Percentiles rank a stretch among this genome's conserved stretches.
Evolutionary conservation across 2,329 filamentous ascomycete genomes (phyloP).

Genomic region (Rhytidhysteron rufulum): DNA sequence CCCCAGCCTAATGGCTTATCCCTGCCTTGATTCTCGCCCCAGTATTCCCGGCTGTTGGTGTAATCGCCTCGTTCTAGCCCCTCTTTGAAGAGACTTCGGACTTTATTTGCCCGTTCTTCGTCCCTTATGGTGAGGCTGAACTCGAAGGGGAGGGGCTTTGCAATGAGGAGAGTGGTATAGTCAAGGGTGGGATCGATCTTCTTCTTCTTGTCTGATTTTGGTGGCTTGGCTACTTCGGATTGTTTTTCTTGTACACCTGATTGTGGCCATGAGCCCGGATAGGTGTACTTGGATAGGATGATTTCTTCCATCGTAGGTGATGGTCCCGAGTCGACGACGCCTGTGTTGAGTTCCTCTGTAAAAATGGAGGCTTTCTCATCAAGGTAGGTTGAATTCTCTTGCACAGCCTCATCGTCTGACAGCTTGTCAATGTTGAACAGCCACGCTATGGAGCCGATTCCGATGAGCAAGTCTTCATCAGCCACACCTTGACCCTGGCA

Average conservation of each 20-base stretch:
- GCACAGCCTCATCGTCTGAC: constrained; percentile 6
- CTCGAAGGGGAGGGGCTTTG: constrained; percentile 44
- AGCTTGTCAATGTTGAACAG: constrained; percentile 38
- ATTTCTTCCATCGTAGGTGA: constrained; percentile 18
- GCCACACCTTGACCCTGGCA: constrained; percentile 42
- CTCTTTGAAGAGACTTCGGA: constrained; percentile 33
- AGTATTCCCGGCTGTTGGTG: constrained; percentile 33
- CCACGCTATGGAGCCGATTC: constrained; percentile 44
- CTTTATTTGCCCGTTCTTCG: constrained; percentile 24
- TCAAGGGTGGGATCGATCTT: constrained; percentile 41
- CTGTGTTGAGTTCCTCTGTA: constrained; percentile 33
- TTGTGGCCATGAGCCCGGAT: constrained; percentile 18
- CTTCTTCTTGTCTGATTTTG: constrained; percentile 5
- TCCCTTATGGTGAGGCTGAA: constrained; percentile 38
- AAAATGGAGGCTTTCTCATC: constrained; percentile 35
- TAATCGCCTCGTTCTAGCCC: constrained; percentile 38
- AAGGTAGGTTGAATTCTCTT: constrained; percentile 13
- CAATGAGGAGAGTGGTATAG: constrained; percentile 43
- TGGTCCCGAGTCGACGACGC: constrained; percentile 16
- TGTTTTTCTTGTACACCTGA: constrained; percentile 3
- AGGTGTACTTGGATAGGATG: constrained; percentile 22
- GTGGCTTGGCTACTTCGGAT: neutral
- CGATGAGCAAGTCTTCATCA: constrained; percentile 40
- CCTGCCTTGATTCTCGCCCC: constrained; percentile 33
- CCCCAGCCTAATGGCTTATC: constrained; percentile 31